These are phyloP conservation scores for Pythium sp. DNA, from an alignment of 352 stramenopile genomes.

Conservation along the genomic window DNA sequence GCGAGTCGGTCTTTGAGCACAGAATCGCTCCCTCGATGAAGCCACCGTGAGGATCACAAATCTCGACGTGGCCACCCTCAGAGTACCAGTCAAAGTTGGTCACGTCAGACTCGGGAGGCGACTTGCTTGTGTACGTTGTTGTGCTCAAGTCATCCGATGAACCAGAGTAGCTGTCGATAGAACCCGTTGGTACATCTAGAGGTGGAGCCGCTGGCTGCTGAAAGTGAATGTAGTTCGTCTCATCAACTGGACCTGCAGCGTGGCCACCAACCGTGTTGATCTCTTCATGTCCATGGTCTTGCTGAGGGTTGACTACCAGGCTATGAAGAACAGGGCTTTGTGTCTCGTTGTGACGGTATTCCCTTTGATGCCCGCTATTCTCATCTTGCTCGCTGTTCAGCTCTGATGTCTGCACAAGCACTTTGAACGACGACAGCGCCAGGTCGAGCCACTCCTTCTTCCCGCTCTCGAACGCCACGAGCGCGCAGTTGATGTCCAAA, in stretches of 20 bases:
- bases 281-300: neutral
- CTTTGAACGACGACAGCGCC: conserved; percentile 40
- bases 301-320: neutral
- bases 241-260: too few relatives aligned
- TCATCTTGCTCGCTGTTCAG: neutral
- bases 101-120: neutral
- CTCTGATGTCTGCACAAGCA: conserved; percentile 16
- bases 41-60: conserved; percentile 27
- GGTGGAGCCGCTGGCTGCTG: neutral
- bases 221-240: neutral
- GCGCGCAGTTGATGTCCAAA: conserved; percentile 48
- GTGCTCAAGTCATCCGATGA: too few relatives aligned
- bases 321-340: neutral
- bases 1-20: conserved; percentile 32
- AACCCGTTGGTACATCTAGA: neutral
- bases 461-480: conserved; percentile 40
- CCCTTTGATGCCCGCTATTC: neutral
- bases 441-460: conserved; percentile 59
- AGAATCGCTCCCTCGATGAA: conserved; percentile 55
- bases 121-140: neutral
- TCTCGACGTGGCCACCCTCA: conserved; percentile 47
- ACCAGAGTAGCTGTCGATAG: neutral
- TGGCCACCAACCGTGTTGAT: neutral
- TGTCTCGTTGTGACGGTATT: too few relatives aligned
- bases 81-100: conserved; percentile 49